Evolutionary conservation across 352 stramenopile species (phyloP), one percentile per base, ranked within the genome.

Genomic region (Stephanocyclus meneghinianus): DNA sequence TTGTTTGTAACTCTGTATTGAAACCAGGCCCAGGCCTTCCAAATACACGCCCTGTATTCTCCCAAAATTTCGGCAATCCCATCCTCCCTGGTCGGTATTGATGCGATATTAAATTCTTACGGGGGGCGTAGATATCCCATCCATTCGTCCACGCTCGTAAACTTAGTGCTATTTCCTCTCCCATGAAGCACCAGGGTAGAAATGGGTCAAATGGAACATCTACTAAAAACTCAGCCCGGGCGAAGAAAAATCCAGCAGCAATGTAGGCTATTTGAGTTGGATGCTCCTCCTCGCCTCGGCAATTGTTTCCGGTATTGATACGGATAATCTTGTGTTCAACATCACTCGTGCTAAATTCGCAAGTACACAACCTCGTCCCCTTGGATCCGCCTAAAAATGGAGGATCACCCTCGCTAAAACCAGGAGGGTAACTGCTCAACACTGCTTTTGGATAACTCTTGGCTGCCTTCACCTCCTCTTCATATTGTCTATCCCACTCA

Each of bases 141-240:
- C 90, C 90, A 56, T 77, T 11, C 1, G 90, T 95, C 89, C 89
- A 95, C 15, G 86, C 81, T 57, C 90, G 64, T 26, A 90, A 78
- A 47, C 67, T 85, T 15, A 95, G 59, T 1, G 84, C 81, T 71
- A 96, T 95, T 79, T 96, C 92, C 64, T 96, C 92, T 26, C 92
- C 92, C 92, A 96, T 96, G 74, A 96, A 96, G 13, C 90, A 83
- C 85, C 91, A 96, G 21, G 92, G 91, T 50, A 95, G 65, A 64
- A 91, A 95, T 0, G 92, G 92, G 83, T 96, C 92, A 70, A 95
- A 96, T 1, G 91, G 91, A n/a, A 95, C 83, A 66, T 95, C 89
- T 9, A 76, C 71, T 1, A 96, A 62, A 68, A 95, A 94, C 29
- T 85, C 78, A 3, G 86, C 75, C 26, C 80, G 73, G 6, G 87